Percentiles rank a stretch among this genome's conserved stretches.
These are phyloP conservation scores for Monosporozyma aquatica DNA, from an alignment of 805 yeast species.

Conservation along the genomic window DNA sequence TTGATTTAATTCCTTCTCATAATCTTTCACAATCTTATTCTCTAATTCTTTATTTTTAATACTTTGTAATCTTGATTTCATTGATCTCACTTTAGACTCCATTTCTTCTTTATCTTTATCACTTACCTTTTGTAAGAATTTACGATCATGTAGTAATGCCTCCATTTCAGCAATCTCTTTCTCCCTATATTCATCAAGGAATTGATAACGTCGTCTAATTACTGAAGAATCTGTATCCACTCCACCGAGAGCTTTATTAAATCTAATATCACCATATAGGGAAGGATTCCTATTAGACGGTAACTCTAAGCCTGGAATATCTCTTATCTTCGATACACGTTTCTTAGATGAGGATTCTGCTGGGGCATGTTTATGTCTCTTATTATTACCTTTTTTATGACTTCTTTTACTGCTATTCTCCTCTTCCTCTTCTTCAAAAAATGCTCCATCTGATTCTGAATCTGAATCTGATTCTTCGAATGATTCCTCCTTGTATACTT, in stretches of 20 bases:
- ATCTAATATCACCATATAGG: slow-evolving; percentile 73
- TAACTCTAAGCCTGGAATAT: slow-evolving; percentile 57
- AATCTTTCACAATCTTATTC: slow-evolving; percentile 49
- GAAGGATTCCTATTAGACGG: slow-evolving; percentile 31
- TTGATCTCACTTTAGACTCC: slow-evolving; percentile 50
- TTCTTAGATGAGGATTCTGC: slow-evolving; percentile 64
- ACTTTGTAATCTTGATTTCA: slow-evolving; percentile 57
- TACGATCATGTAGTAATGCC: slow-evolving; percentile 43
- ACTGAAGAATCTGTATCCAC: slow-evolving; percentile 55
- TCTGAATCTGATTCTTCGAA: slow-evolving; percentile 14
- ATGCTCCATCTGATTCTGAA: slow-evolving; percentile 24
- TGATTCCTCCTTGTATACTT: slow-evolving; percentile 7
- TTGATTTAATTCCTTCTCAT: slow-evolving; percentile 46
- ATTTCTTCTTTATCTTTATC: slow-evolving; percentile 43
- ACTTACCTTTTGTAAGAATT: slow-evolving; percentile 35
- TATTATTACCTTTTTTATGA: slow-evolving; percentile 13
- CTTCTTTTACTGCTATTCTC: background rate
- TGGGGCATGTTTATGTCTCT: slow-evolving; percentile 78
- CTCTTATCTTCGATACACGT: slow-evolving; percentile 60
- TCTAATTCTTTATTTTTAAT: slow-evolving; percentile 70
- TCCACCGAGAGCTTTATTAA: slow-evolving; percentile 82
- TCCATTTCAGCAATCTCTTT: slow-evolving; percentile 59
- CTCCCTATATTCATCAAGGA: slow-evolving; percentile 78
- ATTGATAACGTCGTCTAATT: slow-evolving; percentile 70
- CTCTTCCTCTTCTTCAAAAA: slow-evolving; percentile 33